Conservation (phyloP, 1,139 yeast genomes). For the Protomyces pachydermus region DNA sequence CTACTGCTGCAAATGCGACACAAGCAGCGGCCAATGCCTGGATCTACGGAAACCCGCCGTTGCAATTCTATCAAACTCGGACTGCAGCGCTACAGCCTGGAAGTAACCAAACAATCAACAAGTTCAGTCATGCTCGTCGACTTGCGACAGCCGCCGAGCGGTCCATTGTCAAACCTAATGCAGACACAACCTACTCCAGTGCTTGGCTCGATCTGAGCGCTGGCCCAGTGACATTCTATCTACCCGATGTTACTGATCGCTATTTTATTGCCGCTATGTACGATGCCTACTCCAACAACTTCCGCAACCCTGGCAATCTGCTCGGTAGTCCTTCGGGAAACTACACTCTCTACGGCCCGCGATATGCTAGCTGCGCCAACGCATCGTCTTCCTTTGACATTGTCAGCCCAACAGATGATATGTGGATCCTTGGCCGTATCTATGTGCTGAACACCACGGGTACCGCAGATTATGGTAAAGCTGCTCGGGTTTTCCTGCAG, state of each 20-base stretch:
- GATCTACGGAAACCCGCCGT: not conserved
- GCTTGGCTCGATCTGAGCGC: not conserved
- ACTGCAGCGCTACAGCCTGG: not conserved
- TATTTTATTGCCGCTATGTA: slow-evolving; percentile 1
- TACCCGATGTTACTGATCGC: not conserved
- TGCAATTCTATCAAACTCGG: not conserved
- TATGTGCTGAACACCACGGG: not conserved
- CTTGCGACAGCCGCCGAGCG: not conserved
- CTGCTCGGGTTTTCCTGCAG: not conserved
- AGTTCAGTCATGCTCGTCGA: not conserved
- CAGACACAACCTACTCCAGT: not conserved
- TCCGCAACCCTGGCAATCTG: slow-evolving; percentile 1
- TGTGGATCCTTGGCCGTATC: slow-evolving; percentile 2
- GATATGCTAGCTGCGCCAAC: not conserved
- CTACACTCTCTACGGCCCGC: not conserved
- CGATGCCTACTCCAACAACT: slow-evolving; percentile 1
- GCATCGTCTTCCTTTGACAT: not conserved
- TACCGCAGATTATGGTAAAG: not conserved
- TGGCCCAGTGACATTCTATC: not conserved
- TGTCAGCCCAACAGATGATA: not conserved
- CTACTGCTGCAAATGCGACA: not conserved
- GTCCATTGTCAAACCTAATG: not conserved
- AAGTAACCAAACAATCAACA: not conserved
- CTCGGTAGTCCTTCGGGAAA: not conserved
- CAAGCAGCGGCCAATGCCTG: not conserved